Conservation (phyloP, 2,329 filamentous ascomycete genomes). For the Raffaelea albimanens region DNA sequence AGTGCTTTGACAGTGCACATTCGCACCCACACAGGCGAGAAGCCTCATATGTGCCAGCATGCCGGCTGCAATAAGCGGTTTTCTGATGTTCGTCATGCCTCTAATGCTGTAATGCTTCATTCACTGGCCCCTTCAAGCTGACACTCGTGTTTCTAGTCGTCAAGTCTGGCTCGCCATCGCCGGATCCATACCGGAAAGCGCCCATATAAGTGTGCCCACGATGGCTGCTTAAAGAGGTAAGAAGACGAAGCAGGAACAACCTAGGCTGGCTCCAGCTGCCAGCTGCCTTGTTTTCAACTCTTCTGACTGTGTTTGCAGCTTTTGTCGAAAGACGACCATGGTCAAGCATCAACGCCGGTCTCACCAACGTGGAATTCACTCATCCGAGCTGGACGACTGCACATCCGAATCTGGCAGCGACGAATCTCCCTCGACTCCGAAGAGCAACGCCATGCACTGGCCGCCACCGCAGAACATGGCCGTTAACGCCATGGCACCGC, state of each 20-base stretch:
- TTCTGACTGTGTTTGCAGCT: slow-evolving; percentile 32
- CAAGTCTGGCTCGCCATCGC: slow-evolving; percentile 54
- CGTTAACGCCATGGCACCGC: slow-evolving; percentile 22
- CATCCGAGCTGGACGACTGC: slow-evolving; percentile 45
- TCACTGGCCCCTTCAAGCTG: slow-evolving; percentile 18
- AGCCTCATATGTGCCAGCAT: slow-evolving; percentile 59
- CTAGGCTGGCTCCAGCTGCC: too few relatives aligned
- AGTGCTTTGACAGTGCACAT: slow-evolving; percentile 63
- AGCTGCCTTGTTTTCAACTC: neutral
- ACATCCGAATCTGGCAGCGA: slow-evolving; percentile 48
- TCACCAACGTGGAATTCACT: slow-evolving; percentile 48
- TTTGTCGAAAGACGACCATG: slow-evolving; percentile 65
- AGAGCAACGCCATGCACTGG: slow-evolving; percentile 43
- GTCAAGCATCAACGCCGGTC: slow-evolving; percentile 56
- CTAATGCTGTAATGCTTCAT: too few relatives aligned
- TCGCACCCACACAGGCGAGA: slow-evolving; percentile 75
- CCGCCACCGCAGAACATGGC: slow-evolving; percentile 27
- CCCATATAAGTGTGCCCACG: slow-evolving; percentile 53
- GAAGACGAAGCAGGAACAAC: slow-evolving; percentile 4
- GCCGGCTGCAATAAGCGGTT: slow-evolving; percentile 59
- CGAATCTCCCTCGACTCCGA: slow-evolving; percentile 50
- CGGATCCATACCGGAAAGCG: slow-evolving; percentile 58
- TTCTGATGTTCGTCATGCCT: slow-evolving; percentile 50
- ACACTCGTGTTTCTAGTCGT: slow-evolving; percentile 38
- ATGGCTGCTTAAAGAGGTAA: slow-evolving; percentile 54